These are phyloP conservation scores for Beauveria brongniartii DNA, from an alignment of 2,329 filamentous ascomycete genomes.

Conservation along the genomic window DNA sequence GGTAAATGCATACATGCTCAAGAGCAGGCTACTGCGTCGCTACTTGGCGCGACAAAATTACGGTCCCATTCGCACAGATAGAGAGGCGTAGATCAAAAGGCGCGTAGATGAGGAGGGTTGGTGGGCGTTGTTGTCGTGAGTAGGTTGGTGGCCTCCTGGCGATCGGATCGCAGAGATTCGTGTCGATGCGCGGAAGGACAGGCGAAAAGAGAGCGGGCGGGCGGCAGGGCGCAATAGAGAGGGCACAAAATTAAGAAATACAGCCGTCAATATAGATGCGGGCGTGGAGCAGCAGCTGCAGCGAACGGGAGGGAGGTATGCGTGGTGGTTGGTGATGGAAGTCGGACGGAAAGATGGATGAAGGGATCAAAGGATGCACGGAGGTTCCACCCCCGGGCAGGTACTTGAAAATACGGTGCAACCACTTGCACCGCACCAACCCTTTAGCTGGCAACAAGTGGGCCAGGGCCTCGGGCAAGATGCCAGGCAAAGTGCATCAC, in stretches of 20 bases:
- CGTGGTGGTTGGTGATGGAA: not conserved
- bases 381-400: conserved; percentile 10
- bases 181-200: not conserved
- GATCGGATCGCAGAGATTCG: conserved; percentile 12
- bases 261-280: not conserved
- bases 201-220: not conserved
- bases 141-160: not conserved
- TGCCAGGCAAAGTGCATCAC: no score
- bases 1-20: conserved; percentile 17
- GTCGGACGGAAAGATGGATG: conserved; percentile 1
- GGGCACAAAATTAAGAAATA: not conserved
- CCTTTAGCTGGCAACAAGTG: not conserved
- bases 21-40: conserved; percentile 16
- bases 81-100: not conserved
- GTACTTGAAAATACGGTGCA: conserved; percentile 1
- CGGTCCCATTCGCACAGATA: conserved; percentile 16
- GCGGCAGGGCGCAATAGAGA: not conserved
- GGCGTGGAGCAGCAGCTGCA: not conserved
- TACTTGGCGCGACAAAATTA: conserved; percentile 12
- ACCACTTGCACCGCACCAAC: not conserved
- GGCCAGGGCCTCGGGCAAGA: not conserved
- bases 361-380: conserved; percentile 8
- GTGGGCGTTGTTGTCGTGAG: not conserved
- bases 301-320: not conserved
- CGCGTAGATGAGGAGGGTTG: not conserved